Evolutionary conservation across 371 early-diverging fungal genomes (phyloP), one percentile per base, ranked within the genome.

Genomic region (Mucor piriformis): DNA sequence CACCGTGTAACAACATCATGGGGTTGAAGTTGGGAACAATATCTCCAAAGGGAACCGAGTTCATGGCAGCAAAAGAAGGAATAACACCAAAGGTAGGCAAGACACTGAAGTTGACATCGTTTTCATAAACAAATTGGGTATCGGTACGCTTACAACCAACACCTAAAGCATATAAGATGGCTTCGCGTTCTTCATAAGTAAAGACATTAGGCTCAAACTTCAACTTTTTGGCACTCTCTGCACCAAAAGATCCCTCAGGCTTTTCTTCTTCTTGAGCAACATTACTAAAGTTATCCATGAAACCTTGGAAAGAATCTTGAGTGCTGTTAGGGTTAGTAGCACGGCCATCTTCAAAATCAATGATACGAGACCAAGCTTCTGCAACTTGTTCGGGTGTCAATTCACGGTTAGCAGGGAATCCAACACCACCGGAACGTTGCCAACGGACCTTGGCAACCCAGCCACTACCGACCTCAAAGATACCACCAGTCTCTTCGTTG

Each of bases 1-100:
- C 98, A 59, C 97, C 98, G 74, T 98, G 99, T 57, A 98, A 83
- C 61, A 98, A 84, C 94, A 94, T 93, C 96, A 96, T 96, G 34
- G 95, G 96, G 78, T 97, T 95, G 79, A 94, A 98, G 59, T 91
- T 74, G 16, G 94, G 95, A 51, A 97, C 59, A 61, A 88, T 82
- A 40, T 91, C 88, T 44, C 84, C 86, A 59, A 94, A 87, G 12
- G 88, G 85, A 42, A 90, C 76, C 15, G 76, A 46, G 62, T 80
- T 79, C 85, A 88, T 84, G 49, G 83, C 78, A 29, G 74, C 67
- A 70, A 96, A 91, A n/a, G 88, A 85, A 3, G 95, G 90, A 54
- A 96, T 84, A 38, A 97, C 96, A 18, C 92, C 94, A 71, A 88
- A 97, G 27, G 95, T 94, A 33, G 99, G 99, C 60, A 97, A 77